These are phyloP conservation scores for Pythium coloratum DNA, from an alignment of 352 stramenopile genomes.

Conservation along the genomic window DNA sequence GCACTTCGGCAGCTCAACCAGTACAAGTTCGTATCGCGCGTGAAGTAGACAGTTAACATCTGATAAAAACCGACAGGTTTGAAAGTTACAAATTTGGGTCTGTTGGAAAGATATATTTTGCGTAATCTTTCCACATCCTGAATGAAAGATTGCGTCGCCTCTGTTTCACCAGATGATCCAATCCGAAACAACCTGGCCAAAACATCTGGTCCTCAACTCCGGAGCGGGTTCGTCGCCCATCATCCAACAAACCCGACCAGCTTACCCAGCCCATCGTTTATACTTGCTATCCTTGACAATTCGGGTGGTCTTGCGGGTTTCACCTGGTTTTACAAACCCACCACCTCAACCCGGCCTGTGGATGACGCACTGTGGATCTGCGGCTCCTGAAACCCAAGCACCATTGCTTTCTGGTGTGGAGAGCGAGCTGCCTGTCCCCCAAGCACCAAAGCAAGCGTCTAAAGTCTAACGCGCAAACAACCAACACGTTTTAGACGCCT, in stretches of 20 bases:
- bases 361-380: conserved; percentile 9
- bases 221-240: background rate
- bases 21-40: conserved; percentile 84
- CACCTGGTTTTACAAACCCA: background rate
- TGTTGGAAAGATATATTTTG: background rate
- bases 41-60: conserved; percentile 46
- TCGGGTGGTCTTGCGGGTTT: background rate
- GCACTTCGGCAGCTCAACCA: conserved; percentile 77
- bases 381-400: conserved; percentile 26
- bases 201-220: background rate
- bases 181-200: background rate
- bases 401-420: conserved; percentile 11
- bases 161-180: conserved; percentile 5
- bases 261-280: background rate
- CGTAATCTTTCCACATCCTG: background rate
- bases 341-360: background rate
- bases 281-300: background rate
- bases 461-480: conserved; percentile 10
- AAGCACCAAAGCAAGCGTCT: conserved; percentile 11
- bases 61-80: background rate
- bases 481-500: conserved; percentile 3
- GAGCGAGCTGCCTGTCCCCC: background rate
- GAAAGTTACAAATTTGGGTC: background rate
- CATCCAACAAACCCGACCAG: background rate
- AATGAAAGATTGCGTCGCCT: conserved; percentile 3